Evolutionary conservation across 78 protist species (phyloP), one percentile per base, ranked within the genome.

Genomic region (Bodo saltans): DNA sequence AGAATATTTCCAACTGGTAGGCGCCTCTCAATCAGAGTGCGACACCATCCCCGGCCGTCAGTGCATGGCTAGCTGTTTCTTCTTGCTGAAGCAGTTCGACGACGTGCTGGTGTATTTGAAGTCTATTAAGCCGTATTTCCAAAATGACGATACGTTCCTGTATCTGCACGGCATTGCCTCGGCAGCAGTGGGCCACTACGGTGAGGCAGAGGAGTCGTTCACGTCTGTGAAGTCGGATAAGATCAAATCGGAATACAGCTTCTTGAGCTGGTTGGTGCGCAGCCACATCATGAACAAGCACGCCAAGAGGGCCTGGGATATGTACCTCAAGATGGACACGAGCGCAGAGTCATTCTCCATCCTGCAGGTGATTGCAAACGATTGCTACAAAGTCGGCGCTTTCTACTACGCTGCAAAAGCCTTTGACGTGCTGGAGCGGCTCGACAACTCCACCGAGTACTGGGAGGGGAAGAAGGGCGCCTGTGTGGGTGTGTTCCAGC

Each of bases 11-110:
- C 92, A 90, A 79, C 72, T 89, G 26, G 88, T 89, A 8, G 96
- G 96, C 0, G 86, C 88, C 47, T 86, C 91, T 30, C 84, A 89
- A 37, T 73, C 85, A 72, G 95, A 94, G 70, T 87, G 92, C 79
- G 94, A 94, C 82, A 94, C 96, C 75, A 90, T 94, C 39, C 92
- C 94, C 26, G 96, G 96, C 21, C 78, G 96, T 28, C 96, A 93
- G 84, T 90, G 93, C 89, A 93, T 93, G 96, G 93, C 96, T 26
- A 35, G 81, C 68, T 91, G 89, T 83, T 88, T 90, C 85, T 90
- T 87, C 83, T 83, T 93, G 35, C 83, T 88, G 53, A 47, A 40
- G 30, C 86, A 90, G 85, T 94, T 85, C 70, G 94, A 90, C 33
- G 93, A 94, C 67, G 94, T 91, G 21, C 79, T 93, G 76, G 88